Percentiles rank a stretch among this genome's conserved stretches.
phyloP scores from a whole-genome alignment of 345 rosid genomes.

The Lagerstroemia speciosa region DNA sequence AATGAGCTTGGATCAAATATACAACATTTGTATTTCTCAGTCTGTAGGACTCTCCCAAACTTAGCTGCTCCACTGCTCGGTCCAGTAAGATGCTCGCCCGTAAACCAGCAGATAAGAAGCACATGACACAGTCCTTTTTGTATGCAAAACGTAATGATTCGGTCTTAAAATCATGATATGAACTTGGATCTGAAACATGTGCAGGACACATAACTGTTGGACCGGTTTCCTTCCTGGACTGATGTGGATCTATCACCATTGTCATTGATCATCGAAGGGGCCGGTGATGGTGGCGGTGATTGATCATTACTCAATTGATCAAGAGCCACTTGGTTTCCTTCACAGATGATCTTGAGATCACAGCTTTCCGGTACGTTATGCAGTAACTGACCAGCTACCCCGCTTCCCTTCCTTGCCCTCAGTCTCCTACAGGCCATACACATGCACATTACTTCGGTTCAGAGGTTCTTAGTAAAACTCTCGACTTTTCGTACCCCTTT shows the following conservation, averaged over 20 bases:
- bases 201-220: conserved; percentile 27
- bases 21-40: conserved; percentile 98
- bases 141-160: background rate
- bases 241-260: background rate
- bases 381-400: conserved; percentile 41
- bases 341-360: conserved; percentile 47
- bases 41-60: conserved; percentile 97
- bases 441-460: too few species aligned
- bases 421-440: conserved; percentile 28
- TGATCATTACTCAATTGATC: conserved; percentile 17
- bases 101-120: too few species aligned
- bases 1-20: conserved; percentile 95
- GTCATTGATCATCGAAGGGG: background rate
- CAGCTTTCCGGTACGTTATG: conserved; percentile 34
- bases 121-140: too few species aligned
- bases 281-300: conserved; percentile 9
- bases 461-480: too few species aligned
- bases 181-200: conserved; percentile 34
- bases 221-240: conserved; percentile 9
- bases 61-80: conserved; percentile 51
- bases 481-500: too few species aligned
- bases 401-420: conserved; percentile 34
- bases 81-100: background rate
- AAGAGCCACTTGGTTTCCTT: conserved; percentile 40
- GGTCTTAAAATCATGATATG: background rate